Evolutionary conservation across 1,284 basidiomycete genomes (phyloP).

Genomic region (Pseudozyma tsukubaensis): DNA sequence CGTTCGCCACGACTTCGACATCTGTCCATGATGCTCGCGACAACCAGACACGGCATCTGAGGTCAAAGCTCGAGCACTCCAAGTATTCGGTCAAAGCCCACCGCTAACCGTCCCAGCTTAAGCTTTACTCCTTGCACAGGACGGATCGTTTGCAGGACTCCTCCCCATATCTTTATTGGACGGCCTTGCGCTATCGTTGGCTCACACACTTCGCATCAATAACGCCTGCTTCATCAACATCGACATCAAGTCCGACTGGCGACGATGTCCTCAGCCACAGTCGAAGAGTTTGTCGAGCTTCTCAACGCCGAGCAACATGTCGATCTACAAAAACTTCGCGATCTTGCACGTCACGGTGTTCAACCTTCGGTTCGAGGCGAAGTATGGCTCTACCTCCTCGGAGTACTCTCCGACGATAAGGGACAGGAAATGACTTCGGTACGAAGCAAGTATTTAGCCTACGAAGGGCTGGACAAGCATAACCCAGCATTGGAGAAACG

Average conservation of each 20-base stretch:
- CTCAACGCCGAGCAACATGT: slow-evolving; percentile 66
- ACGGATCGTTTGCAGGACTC: no score
- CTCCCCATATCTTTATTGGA: no score
- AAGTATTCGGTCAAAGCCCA: background rate
- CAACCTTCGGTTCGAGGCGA: slow-evolving; percentile 65
- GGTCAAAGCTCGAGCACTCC: no score
- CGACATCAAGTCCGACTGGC: no score
- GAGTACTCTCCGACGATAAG: slow-evolving; percentile 66
- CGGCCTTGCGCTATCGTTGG: no score
- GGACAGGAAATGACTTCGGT: slow-evolving; percentile 67
- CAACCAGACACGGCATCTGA: no score
- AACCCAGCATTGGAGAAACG: slow-evolving; percentile 61
- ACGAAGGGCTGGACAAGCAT: slow-evolving; percentile 64
- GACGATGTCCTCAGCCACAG: slow-evolving; percentile 56
- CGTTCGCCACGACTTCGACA: background rate
- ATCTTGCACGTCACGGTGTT: slow-evolving; percentile 64
- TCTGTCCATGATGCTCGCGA: background rate
- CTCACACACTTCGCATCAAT: no score
- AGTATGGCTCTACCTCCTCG: slow-evolving; percentile 67
- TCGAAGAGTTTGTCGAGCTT: slow-evolving; percentile 63
- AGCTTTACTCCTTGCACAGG: no score
- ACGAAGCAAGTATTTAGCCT: slow-evolving; percentile 63
- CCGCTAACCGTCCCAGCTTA: no score
- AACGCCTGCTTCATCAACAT: no score
- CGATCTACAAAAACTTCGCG: slow-evolving; percentile 62